Base-by-base conservation (phyloP, 371 early-diverging fungal genomes). In the Mucor plumbeus region DNA sequence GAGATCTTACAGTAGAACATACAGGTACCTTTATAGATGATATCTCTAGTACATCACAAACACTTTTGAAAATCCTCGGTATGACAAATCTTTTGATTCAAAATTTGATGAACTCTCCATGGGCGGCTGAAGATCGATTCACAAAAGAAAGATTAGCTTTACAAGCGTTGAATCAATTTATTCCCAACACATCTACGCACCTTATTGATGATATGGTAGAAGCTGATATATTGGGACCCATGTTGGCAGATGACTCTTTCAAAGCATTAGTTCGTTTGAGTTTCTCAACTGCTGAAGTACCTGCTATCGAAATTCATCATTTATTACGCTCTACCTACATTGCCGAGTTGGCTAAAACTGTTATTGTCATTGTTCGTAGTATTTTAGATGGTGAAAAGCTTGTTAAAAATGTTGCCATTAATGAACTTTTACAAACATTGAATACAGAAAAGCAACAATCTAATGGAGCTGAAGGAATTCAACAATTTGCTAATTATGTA, bases 191-290 rank as follows among this genome's bases (percentile, higher is more conserved):
- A 63, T 17, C 33, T 7, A 40, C 35, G 0, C 31, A 63, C 14
- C 19, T 47, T 4, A 21, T 47, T 13, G 47, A 43, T 4, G 55
- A 57, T 17, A 47, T 38, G 41, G 21, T 47, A 3, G 40, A 48
- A 15, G 63, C 34, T 15, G 55, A 55, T 41, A 43, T 7, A 8
- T 41, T 64, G 31, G 61, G 26, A 55, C 93, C 92, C 4, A 67
- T 92, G 26, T 64, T 93, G 10, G 65, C 81, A 62, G 88, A 89
- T 34, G 91, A 92, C 66, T 79, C 85, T 13, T 92, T 91, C 75
- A 77, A 81, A 38, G 71, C 82, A 8, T 65, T 93, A 17, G 84
- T 85, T 0, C 87, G 88, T 38, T 39, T 86, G 57, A 80, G 87
- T 17, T 78, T 89, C 59, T 72, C 83, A 19, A 66, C 83, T 65